These are phyloP conservation scores for Kappamyces sp. DNA, from an alignment of 192 early-diverging fungal species.

Conservation along the genomic window DNA sequence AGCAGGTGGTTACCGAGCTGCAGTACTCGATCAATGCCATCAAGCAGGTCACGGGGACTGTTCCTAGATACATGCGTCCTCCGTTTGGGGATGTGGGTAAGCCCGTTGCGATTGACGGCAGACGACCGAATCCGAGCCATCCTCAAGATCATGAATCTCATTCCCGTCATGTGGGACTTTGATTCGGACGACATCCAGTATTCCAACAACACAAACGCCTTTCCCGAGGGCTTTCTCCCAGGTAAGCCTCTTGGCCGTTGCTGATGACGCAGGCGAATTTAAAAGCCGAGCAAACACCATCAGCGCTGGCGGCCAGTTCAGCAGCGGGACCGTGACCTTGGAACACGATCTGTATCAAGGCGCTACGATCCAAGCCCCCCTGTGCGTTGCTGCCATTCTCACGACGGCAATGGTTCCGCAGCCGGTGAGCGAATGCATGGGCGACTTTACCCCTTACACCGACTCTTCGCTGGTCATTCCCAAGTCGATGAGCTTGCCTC, in stretches of 20 bases:
- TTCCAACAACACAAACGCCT: not conserved
- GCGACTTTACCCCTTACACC: not conserved
- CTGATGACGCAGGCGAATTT: no score
- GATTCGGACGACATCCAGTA: constrained; percentile 21
- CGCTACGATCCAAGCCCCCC: not conserved
- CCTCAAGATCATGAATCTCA: constrained; percentile 42
- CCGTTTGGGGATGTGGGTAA: constrained; percentile 72
- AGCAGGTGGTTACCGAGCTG: constrained; percentile 63
- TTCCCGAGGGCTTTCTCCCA: no score
- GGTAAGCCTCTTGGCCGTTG: no score
- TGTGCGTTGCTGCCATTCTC: not conserved
- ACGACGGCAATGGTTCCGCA: not conserved
- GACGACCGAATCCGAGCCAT: constrained; percentile 48
- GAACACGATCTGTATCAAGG: constrained; percentile 10
- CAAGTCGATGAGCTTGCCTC: no score
- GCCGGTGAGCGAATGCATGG: constrained; percentile 10
- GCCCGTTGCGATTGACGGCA: constrained; percentile 33
- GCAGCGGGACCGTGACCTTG: constrained; percentile 5
- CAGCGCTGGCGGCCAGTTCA: no score
- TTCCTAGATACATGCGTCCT: constrained; percentile 53
- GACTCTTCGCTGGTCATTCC: not conserved
- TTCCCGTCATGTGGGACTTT: constrained; percentile 23
- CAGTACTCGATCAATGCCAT: constrained; percentile 56
- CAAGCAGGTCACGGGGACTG: constrained; percentile 32
- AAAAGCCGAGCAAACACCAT: constrained; percentile 41